These are phyloP conservation scores for Cercospora brassicicola DNA, from an alignment of 2,329 filamentous ascomycete species.

Conservation along the genomic window DNA sequence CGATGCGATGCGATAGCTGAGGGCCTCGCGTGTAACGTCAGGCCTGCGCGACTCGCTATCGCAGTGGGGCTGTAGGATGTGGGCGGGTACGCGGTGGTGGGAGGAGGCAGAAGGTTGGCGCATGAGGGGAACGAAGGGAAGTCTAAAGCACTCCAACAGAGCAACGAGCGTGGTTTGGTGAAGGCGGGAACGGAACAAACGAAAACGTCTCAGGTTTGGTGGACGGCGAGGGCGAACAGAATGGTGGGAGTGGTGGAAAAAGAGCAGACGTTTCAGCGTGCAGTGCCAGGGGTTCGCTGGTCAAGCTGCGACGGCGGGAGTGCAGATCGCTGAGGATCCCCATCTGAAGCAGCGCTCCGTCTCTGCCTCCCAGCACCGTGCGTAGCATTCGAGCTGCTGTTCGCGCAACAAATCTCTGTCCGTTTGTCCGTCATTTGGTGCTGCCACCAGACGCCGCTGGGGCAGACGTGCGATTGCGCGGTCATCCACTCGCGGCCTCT, in stretches of 20 bases:
- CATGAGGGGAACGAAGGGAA: neutral
- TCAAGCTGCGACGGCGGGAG: no score
- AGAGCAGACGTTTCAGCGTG: neutral
- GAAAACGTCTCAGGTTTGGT: neutral
- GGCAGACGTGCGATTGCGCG: neutral
- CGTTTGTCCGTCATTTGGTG: neutral
- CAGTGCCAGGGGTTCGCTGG: neutral
- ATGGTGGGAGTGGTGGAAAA: neutral
- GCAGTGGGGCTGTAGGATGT: no score
- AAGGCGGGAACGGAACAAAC: neutral
- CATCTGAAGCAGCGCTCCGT: neutral
- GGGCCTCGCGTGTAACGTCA: no score
- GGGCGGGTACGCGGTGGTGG: no score
- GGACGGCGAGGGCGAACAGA: neutral
- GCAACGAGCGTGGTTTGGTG: neutral
- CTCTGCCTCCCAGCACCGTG: no score
- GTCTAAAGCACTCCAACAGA: neutral
- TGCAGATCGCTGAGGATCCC: neutral
- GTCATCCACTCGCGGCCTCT: neutral
- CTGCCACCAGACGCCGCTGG: neutral
- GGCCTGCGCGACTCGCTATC: no score
- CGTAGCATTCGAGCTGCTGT: neutral
- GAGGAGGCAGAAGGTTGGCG: neutral
- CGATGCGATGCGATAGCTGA: no score
- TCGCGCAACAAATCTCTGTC: neutral